These are phyloP conservation scores for Sugiyamaella lignohabitans DNA, from an alignment of 805 yeast species.

Conservation along the genomic window DNA sequence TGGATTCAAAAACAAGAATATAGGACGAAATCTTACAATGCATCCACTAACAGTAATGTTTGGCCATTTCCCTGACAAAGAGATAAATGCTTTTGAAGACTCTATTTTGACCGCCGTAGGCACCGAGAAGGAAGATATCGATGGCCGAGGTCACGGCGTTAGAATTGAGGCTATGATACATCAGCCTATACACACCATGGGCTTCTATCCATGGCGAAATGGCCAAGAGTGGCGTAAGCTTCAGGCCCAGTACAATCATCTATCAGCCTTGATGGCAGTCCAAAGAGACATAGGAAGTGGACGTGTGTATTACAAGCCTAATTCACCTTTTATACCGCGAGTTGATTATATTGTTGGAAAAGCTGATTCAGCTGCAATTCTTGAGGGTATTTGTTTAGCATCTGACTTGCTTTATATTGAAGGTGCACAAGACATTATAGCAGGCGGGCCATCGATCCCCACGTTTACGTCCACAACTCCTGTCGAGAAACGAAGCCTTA, in stretches of 20 bases:
- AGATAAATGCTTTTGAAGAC: slow-evolving; percentile 35
- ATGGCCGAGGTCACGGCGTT: slow-evolving; percentile 48
- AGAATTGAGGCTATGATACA: slow-evolving; percentile 45
- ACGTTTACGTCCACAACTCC: slow-evolving; percentile 34
- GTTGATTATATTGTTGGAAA: slow-evolving; percentile 38
- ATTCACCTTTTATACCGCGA: slow-evolving; percentile 31
- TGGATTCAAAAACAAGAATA: slow-evolving; percentile 44
- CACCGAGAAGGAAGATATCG: slow-evolving; percentile 42
- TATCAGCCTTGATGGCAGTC: slow-evolving; percentile 38
- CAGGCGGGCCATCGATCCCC: slow-evolving; percentile 34
- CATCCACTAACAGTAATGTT: slow-evolving; percentile 41
- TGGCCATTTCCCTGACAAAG: slow-evolving; percentile 39
- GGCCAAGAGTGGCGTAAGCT: slow-evolving; percentile 33
- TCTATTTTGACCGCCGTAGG: slow-evolving; percentile 47
- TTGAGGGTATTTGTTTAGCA: slow-evolving; percentile 34
- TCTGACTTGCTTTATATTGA: slow-evolving; percentile 43
- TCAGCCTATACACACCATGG: slow-evolving; percentile 36
- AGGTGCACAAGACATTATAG: slow-evolving; percentile 42
- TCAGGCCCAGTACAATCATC: slow-evolving; percentile 34
- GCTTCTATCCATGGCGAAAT: slow-evolving; percentile 40
- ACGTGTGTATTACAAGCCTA: slow-evolving; percentile 31
- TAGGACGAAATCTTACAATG: slow-evolving; percentile 45
- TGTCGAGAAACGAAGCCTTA: slow-evolving; percentile 31
- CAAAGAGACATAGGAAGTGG: slow-evolving; percentile 42
- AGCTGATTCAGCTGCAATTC: slow-evolving; percentile 39